phyloP scores from a whole-genome alignment of 805 yeast genomes.

The Blastobotrys muscicola region DNA sequence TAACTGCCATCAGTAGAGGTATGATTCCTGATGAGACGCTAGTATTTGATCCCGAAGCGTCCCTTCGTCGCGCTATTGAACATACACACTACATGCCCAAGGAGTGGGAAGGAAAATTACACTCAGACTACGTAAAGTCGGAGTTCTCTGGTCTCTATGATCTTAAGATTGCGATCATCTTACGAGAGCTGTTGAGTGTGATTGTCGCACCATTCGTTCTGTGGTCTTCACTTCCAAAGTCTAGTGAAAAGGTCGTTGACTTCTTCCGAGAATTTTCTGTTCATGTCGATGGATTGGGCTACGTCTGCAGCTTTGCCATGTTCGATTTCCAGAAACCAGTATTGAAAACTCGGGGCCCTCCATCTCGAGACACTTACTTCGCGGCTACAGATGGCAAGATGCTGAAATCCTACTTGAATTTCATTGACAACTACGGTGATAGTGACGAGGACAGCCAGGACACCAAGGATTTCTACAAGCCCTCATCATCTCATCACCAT shows the following conservation, averaged over 20 bases:
- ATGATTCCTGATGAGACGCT: conserved; percentile 54
- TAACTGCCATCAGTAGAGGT: conserved; percentile 75
- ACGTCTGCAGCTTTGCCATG: conserved; percentile 90
- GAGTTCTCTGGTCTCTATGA: conserved; percentile 77
- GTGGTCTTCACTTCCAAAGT: conserved; percentile 70
- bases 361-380: conserved; percentile 28
- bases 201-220: conserved; percentile 81
- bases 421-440: conserved; percentile 69
- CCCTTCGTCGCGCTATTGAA: conserved; percentile 68
- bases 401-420: conserved; percentile 84
- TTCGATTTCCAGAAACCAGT: conserved; percentile 60
- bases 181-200: conserved; percentile 74
- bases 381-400: conserved; percentile 66
- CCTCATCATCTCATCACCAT: not conserved
- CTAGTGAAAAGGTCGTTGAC: conserved; percentile 71
- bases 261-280: conserved; percentile 84
- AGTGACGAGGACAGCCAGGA: conserved; percentile 2
- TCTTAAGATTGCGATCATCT: conserved; percentile 56
- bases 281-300: conserved; percentile 90
- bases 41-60: conserved; percentile 89
- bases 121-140: conserved; percentile 71
- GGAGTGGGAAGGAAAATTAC: conserved; percentile 78
- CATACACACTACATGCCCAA: conserved; percentile 86
- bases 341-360: conserved; percentile 12
- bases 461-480: not conserved